Percentiles rank a stretch among this genome's conserved stretches.
Evolutionary conservation across 2,329 filamentous ascomycete genomes (phyloP).

Genomic region (Stemphylium lycopersici): DNA sequence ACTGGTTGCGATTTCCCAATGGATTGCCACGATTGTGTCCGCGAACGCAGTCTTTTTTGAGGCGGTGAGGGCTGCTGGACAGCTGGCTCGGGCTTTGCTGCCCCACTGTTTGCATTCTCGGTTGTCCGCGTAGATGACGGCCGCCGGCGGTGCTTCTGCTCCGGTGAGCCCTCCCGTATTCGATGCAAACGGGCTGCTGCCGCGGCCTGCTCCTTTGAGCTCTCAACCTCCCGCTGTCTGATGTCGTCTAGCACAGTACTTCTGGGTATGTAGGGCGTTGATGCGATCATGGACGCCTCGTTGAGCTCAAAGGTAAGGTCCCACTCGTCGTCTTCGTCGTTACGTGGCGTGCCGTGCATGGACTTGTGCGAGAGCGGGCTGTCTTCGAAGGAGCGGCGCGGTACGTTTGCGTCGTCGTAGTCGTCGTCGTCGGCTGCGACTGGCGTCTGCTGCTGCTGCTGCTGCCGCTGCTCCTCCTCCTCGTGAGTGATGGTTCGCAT

Average conservation of each 20-base stretch:
- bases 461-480: conserved; percentile 28
- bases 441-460: conserved; percentile 12
- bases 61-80: conserved; percentile 12
- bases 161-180: conserved; percentile 39
- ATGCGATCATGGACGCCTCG: conserved; percentile 54
- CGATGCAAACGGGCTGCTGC: conserved; percentile 39
- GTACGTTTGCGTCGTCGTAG: conserved; percentile 42
- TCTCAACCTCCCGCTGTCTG: conserved; percentile 51
- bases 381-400: conserved; percentile 50
- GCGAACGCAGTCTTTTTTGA: conserved; percentile 24
- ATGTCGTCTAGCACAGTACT: conserved; percentile 53
- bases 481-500: conserved; percentile 48
- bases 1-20: conserved; percentile 37
- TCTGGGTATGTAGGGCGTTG: conserved; percentile 54
- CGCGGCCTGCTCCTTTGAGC: conserved; percentile 42
- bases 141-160: conserved; percentile 28
- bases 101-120: conserved; percentile 3
- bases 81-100: conserved; percentile 11
- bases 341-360: conserved; percentile 33
- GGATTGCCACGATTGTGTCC: conserved; percentile 39
- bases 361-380: conserved; percentile 51
- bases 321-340: conserved; percentile 34
- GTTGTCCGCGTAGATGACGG: conserved; percentile 20
- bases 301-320: conserved; percentile 54
- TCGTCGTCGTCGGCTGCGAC: conserved; percentile 18